Base-by-base conservation (phyloP, 225 moss, liverwort and hornwort species). In the Physcomitrium patens region DNA sequence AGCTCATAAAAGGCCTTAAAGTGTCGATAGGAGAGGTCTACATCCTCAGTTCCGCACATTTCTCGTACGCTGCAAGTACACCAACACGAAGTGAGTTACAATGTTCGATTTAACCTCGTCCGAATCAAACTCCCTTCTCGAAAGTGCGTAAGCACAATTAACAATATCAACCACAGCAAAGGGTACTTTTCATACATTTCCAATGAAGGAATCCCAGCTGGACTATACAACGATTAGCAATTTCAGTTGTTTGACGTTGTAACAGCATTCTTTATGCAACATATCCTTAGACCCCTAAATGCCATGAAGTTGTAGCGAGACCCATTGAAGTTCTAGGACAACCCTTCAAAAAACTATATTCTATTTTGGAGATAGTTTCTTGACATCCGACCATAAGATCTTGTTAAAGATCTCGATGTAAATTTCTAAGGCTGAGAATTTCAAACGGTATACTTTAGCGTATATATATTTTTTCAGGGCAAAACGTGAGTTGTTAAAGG, bases 21-120 rank as follows among this genome's bases (percentile, higher is more conserved):
- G 82, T 94, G 93, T 17, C 80, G 79, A 57, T 91, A 91, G 0
- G 93, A 86, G 46, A 91, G 88, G 80, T 94, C 88, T 62, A 94
- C 91, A 77, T 94, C 93, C 47, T 88, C 76, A 47, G 82, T 88
- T 71, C 91, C 93, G 49, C 93, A 94, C 93, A 94, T 94, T 78
- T 94, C 93, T 41, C 93, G 91, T 70, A 94, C 69, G 63, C 93
- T 94, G 87, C 88, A 84, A 80, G 43, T 37, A 65, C 54, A 70
- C 43, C 72, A 27, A 71, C 51, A 41, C 54, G 69, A 50, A 37
- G 2, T 20, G 23, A 68, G 58, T 58, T 28, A 9, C 15, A 66
- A 28, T 23, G 31, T 15, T 70, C 44, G 60, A 12, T 65, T 43
- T 19, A 61, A 12, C 62, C 47, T 28, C 50, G 70, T 31, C 28